A percentile compares a stretch with the other conserved stretches of the same genome.
phyloP scores from a whole-genome alignment of 352 stramenopile species.

The Phytophthora citricola region DNA sequence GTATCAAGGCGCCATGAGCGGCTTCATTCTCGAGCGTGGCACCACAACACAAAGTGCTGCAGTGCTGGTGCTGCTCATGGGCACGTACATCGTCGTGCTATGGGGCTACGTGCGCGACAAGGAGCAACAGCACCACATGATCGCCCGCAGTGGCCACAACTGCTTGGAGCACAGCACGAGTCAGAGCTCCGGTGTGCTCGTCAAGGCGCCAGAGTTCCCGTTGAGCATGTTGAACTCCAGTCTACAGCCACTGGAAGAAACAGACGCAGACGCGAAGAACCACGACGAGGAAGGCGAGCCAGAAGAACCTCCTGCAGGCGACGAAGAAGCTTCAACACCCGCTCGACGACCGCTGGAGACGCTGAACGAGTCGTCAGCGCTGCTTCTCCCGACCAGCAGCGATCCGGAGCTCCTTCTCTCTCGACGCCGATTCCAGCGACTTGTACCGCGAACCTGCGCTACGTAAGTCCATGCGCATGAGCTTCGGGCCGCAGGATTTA shows the following conservation, averaged over 20 bases:
- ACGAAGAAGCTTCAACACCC: constrained; percentile 35
- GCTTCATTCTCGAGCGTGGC: constrained; percentile 84
- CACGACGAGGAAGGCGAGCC: constrained; percentile 24
- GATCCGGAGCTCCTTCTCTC: constrained; percentile 31
- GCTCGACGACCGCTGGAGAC: constrained; percentile 21
- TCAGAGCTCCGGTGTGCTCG: constrained; percentile 11
- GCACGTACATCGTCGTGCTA: constrained; percentile 80
- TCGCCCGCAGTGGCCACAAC: constrained; percentile 50
- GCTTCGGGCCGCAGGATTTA: constrained; percentile 51
- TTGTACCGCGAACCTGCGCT: constrained; percentile 78
- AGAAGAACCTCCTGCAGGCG: constrained; percentile 32
- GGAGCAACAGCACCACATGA: constrained; percentile 65
- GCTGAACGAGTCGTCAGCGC: constrained; percentile 43
- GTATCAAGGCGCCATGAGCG: constrained; percentile 84
- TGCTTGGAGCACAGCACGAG: constrained; percentile 37
- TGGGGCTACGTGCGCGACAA: constrained; percentile 90
- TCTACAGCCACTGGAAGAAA: constrained; percentile 29
- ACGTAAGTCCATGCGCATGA: constrained; percentile 53
- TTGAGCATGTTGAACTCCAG: constrained; percentile 33
- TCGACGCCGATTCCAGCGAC: constrained; percentile 64
- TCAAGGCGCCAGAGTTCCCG: constrained; percentile 27
- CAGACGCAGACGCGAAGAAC: constrained; percentile 2
- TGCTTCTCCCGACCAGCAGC: constrained; percentile 48
- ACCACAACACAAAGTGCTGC: constrained; percentile 76
- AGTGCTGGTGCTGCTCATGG: constrained; percentile 82